phyloP scores from a whole-genome alignment of 192 early-diverging fungal genomes.

The Entophlyctis luteolus region DNA sequence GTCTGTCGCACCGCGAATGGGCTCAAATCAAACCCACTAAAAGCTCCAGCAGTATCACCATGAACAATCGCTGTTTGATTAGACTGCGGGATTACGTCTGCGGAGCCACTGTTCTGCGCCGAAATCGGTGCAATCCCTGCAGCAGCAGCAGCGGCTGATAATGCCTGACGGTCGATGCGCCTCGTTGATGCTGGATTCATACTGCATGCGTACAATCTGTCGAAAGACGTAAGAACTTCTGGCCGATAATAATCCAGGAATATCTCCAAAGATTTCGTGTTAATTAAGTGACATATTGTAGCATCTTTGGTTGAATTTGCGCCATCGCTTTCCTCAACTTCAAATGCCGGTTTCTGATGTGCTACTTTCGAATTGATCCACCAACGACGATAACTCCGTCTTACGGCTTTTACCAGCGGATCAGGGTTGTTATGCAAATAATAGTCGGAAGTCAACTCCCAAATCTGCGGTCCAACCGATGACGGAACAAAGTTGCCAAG shows the following conservation, averaged over 20 bases:
- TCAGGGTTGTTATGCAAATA: constrained; percentile 63
- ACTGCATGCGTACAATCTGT: constrained; percentile 72
- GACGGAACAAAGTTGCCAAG: constrained; percentile 63
- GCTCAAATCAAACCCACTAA: too few relatives aligned
- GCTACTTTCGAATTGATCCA: constrained; percentile 9
- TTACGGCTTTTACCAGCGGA: not conserved
- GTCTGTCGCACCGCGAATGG: too few relatives aligned
- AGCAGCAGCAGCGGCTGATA: not conserved
- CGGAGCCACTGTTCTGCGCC: too few relatives aligned
- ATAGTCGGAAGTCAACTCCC: constrained; percentile 75
- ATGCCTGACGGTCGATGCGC: not conserved
- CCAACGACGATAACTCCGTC: constrained; percentile 31
- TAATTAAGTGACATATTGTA: not conserved
- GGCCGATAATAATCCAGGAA: constrained; percentile 90
- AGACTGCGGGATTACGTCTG: too few relatives aligned
- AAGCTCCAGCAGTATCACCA: too few relatives aligned
- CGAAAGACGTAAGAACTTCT: constrained; percentile 69
- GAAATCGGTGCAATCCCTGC: not conserved
- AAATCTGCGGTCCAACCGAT: constrained; percentile 44
- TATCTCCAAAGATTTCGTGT: constrained; percentile 46
- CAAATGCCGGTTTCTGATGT: not conserved
- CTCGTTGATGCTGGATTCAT: constrained; percentile 66
- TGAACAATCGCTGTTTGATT: too few relatives aligned
- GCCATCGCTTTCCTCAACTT: not conserved
- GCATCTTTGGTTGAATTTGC: not conserved